Evolutionary conservation across 495 filamentous ascomycete genomes (phyloP), one percentile per base, ranked within the genome.

Genomic region (Glutinoglossum americanum): DNA sequence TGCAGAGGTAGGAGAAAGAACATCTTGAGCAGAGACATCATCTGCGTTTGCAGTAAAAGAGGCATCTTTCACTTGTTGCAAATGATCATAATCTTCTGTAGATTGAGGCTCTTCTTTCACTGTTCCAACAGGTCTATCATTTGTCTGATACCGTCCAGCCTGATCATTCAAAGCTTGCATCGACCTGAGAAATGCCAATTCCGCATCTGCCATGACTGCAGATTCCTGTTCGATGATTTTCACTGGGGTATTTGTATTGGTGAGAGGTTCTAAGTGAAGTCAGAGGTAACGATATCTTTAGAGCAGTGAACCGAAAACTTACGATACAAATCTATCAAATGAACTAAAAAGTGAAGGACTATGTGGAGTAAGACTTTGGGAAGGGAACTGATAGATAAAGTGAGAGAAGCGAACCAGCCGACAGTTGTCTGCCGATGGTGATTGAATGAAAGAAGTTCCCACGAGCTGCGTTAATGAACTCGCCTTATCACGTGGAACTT

Each of bases 121-220:
- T 60, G 54, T 37, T 60, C 15, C 35, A 25, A 54, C 37, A 33
- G 44, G 56, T 49, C 56, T 32, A 60, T 39, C 39, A 45, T 30
- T 49, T 35, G 37, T 1, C 25, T 59, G 49, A 51, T 63, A 62
- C 32, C 30, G 28, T 54, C 58, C 64, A 55, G 60, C 56, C 44
- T 51, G 57, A 55, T 67, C 59, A 30, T 62, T 60, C 25, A 57
- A 58, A 45, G 61, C 65, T 41, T 68, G 64, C 70, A 73, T 70
- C 26, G 67, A 63, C 37, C 66, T 56, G 48, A 74, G 72, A 64
- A 82, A 80, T 64, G 81, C 78, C 58, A 75, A 68, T 67, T 83
- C 79, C 60, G 76, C 70, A 63, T 79, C 77, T 57, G 76, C 76
- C 80, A 82, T 81, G 33, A 30, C 21, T 32, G 56, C 19, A 53